A percentile compares a stretch with the other conserved stretches of the same genome.
phyloP scores from a whole-genome alignment of 345 rosid species.

The Rhodomyrtus tomentosa region DNA sequence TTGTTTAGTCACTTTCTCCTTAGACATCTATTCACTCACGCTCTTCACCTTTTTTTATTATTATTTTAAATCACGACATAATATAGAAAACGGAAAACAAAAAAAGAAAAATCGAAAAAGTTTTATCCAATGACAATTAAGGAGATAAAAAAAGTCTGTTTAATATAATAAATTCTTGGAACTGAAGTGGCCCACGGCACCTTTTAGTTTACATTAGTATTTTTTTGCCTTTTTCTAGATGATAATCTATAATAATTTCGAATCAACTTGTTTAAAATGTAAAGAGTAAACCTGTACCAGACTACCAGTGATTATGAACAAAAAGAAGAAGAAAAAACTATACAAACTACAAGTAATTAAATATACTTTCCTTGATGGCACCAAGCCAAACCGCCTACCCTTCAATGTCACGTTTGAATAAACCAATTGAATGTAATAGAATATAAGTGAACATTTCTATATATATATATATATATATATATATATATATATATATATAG shows the following conservation, averaged over 20 bases:
- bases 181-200: not conserved
- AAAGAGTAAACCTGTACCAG: not conserved
- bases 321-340: no score
- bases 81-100: not conserved
- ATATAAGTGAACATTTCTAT: not conserved
- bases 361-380: not conserved
- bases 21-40: not conserved
- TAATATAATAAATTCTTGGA: not conserved
- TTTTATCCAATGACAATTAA: not conserved
- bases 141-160: no score
- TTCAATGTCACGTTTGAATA: not conserved
- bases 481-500: no score
- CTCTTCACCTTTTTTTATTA: not conserved
- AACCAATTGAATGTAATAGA: not conserved
- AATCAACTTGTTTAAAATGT: not conserved
- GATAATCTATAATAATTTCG: not conserved
- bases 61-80: not conserved
- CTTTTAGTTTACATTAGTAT: not conserved
- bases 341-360: not conserved
- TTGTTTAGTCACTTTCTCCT: not conserved
- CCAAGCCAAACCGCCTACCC: fast-evolving
- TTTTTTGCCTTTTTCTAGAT: not conserved
- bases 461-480: not conserved
- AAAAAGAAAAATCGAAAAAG: not conserved
- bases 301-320: no score